Evolutionary conservation across 1,139 yeast genomes (phyloP).

Genomic region (Lodderomyces margitis): DNA sequence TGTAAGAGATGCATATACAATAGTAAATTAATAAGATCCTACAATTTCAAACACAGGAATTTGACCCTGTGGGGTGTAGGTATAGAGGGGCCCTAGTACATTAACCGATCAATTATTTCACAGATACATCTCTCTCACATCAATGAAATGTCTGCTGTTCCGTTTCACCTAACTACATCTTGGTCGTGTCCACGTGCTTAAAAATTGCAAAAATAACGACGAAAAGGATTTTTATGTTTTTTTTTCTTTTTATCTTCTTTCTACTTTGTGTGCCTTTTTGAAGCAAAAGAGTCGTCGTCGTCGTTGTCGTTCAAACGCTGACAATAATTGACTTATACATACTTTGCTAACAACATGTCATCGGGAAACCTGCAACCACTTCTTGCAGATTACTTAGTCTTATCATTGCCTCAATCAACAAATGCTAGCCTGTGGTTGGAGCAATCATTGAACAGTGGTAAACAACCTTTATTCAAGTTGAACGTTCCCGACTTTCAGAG

Average conservation of each 20-base stretch:
- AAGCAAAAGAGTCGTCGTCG: too few species aligned
- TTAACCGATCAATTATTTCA: too few species aligned
- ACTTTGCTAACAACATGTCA: conserved; percentile 6
- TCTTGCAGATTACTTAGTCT: conserved; percentile 44
- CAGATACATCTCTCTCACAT: too few species aligned
- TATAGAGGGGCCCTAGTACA: too few species aligned
- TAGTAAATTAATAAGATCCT: too few species aligned
- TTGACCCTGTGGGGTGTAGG: too few species aligned
- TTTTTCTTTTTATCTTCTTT: too few species aligned
- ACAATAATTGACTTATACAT: conserved; percentile 1
- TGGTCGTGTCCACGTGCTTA: not conserved
- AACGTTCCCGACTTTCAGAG: conserved; percentile 86
- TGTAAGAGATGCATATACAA: not conserved
- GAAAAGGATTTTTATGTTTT: too few species aligned
- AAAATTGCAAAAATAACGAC: not conserved
- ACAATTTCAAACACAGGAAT: too few species aligned
- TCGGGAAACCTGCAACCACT: conserved; percentile 6
- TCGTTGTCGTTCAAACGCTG: conserved; percentile 1
- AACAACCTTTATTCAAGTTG: conserved; percentile 42
- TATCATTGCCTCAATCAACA: conserved; percentile 53
- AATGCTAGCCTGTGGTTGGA: conserved; percentile 46
- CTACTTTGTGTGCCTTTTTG: not conserved
- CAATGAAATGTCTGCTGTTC: too few species aligned
- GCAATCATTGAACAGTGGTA: conserved; percentile 43
- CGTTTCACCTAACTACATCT: too few species aligned